phyloP scores from a whole-genome alignment of 2,329 filamentous ascomycete species.

The Botrytis sinoallii region DNA sequence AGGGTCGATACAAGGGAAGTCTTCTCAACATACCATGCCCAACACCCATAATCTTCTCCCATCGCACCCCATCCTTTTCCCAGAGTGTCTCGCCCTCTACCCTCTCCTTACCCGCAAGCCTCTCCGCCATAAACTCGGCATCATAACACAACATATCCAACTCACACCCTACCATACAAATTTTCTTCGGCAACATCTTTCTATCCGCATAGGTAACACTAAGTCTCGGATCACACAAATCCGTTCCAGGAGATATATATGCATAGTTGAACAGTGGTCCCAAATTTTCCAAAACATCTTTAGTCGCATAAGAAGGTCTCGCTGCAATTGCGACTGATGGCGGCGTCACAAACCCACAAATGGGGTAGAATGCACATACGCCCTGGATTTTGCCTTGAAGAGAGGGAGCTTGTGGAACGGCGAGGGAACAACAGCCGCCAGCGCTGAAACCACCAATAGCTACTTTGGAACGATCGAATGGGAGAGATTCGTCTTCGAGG shows the following conservation, averaged over 20 bases:
- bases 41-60: constrained; percentile 16
- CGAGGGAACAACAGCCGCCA: constrained; percentile 48
- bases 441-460: constrained; percentile 49
- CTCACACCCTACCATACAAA: constrained; percentile 28
- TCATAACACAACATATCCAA: constrained; percentile 31
- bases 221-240: constrained; percentile 28
- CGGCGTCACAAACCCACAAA: constrained; percentile 41
- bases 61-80: constrained; percentile 15
- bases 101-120: constrained; percentile 20
- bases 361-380: constrained; percentile 45
- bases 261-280: constrained; percentile 23
- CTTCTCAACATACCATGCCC: constrained; percentile 13
- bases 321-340: constrained; percentile 32
- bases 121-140: constrained; percentile 26
- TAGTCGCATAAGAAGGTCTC: constrained; percentile 28
- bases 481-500: constrained; percentile 44
- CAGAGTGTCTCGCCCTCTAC: constrained; percentile 3
- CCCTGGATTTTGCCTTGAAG: constrained; percentile 38
- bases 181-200: constrained; percentile 22
- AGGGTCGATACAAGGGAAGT: background rate
- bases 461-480: constrained; percentile 43
- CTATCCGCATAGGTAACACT: constrained; percentile 23
- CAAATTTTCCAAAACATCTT: constrained; percentile 22
- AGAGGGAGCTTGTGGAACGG: constrained; percentile 40
- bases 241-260: constrained; percentile 24